Conservation (phyloP, 2,329 filamentous ascomycete species). For the Cladobotryum protrusum region DNA sequence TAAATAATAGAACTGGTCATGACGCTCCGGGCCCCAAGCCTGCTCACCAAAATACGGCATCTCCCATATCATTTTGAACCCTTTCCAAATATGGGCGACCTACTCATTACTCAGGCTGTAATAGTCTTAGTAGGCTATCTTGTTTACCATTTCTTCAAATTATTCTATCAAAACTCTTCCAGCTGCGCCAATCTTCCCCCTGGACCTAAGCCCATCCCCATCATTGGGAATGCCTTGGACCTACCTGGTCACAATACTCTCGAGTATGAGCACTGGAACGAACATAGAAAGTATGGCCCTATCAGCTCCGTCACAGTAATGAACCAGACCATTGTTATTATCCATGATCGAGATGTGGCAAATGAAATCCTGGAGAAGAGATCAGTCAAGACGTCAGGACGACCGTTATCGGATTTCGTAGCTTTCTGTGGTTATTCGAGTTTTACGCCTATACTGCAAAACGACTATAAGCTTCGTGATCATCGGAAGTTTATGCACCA, state of each 20-base stretch:
- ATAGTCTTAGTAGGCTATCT: neutral
- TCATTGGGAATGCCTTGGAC: too few species aligned
- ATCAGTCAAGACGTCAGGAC: conserved; percentile 20
- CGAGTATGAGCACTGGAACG: too few species aligned
- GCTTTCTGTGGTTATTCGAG: neutral
- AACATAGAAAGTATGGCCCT: conserved; percentile 13
- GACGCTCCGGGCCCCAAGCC: too few species aligned
- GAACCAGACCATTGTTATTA: conserved; percentile 30
- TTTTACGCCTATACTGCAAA: neutral
- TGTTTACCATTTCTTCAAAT: neutral
- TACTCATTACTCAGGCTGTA: too few species aligned
- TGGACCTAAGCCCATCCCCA: conserved; percentile 21
- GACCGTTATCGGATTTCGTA: neutral
- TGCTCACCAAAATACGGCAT: too few species aligned
- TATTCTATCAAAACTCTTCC: neutral
- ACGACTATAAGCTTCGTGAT: neutral
- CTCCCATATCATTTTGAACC: too few species aligned
- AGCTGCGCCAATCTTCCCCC: conserved; percentile 10
- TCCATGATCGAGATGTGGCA: conserved; percentile 30
- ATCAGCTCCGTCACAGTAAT: conserved; percentile 15
- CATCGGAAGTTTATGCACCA: neutral
- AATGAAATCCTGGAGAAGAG: conserved; percentile 29
- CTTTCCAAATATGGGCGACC: too few species aligned
- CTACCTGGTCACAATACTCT: too few species aligned
- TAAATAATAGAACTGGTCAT: too few species aligned